phyloP scores from a whole-genome alignment of 768 basidiomycete genomes.

The Auricularia cornea region DNA sequence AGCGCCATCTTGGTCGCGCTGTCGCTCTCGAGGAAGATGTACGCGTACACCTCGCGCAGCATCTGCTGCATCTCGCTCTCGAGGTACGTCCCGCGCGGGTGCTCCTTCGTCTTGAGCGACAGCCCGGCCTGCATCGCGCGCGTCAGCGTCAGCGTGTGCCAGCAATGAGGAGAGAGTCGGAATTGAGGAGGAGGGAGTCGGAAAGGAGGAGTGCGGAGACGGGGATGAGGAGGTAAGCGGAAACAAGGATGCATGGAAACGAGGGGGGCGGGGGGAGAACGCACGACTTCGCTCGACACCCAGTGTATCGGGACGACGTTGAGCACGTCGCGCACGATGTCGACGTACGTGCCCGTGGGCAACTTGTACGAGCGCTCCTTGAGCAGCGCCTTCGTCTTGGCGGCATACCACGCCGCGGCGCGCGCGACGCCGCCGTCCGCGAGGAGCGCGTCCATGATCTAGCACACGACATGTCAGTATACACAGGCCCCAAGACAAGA shows the following conservation, averaged over 20 bases:
- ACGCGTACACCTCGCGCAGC: conserved; percentile 33
- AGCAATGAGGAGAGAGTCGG: too few relatives aligned
- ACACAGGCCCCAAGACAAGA: conserved; percentile 1
- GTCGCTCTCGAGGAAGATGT: conserved; percentile 26
- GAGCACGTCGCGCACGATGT: conserved; percentile 61
- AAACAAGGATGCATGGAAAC: too few relatives aligned
- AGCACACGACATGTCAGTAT: conserved; percentile 1
- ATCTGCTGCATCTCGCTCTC: conserved; percentile 39
- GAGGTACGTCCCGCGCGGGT: conserved; percentile 32
- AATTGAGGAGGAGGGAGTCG: too few relatives aligned
- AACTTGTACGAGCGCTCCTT: conserved; percentile 26
- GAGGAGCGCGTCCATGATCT: conserved; percentile 13
- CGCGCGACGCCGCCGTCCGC: conserved; percentile 17
- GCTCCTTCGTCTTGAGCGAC: conserved; percentile 37
- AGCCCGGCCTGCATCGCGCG: conserved; percentile 33
- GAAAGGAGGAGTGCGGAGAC: too few relatives aligned
- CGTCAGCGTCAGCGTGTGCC: too few relatives aligned
- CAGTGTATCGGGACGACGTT: conserved; percentile 55
- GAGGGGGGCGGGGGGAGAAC: conserved; percentile 14
- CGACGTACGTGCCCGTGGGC: conserved; percentile 30
- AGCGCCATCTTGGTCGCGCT: conserved; percentile 26
- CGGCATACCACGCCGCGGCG: conserved; percentile 5
- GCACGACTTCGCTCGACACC: conserved; percentile 49
- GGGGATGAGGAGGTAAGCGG: too few relatives aligned
- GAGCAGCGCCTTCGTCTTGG: conserved; percentile 16